Conservation (phyloP, 345 rosid genomes). For the Ricinus communis region DNA sequence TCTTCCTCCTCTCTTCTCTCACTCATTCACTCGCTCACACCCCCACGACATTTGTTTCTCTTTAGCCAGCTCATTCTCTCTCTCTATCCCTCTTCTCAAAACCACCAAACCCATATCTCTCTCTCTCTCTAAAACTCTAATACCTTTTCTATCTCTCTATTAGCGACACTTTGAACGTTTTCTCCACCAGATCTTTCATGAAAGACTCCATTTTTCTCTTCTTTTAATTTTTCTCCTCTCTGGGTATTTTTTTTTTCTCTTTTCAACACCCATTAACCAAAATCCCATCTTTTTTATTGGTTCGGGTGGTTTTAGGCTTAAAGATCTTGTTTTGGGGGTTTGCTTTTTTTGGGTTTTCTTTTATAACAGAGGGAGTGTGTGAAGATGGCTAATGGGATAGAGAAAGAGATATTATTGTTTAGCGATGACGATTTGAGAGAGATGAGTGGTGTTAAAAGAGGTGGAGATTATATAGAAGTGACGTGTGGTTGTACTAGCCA, state of each 20-base stretch:
- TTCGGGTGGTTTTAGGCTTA: background rate
- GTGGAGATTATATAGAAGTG: constrained; percentile 77
- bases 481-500: constrained; percentile 99
- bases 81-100: constrained; percentile 26
- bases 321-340: constrained; percentile 15
- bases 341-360: background rate
- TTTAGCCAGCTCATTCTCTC: constrained; percentile 55
- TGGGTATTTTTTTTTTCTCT: constrained; percentile 39
- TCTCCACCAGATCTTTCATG: constrained; percentile 55
- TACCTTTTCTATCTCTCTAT: no score
- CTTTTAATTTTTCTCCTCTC: constrained; percentile 12
- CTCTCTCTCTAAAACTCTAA: constrained; percentile 33
- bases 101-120: constrained; percentile 24
- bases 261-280: constrained; percentile 38
- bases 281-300: constrained; percentile 19
- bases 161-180: no score
- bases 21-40: constrained; percentile 16
- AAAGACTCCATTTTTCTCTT: constrained; percentile 14
- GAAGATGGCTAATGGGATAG: constrained; percentile 61
- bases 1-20: no score
- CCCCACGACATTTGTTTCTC: constrained; percentile 44
- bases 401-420: constrained; percentile 48
- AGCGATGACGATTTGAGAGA: constrained; percentile 87
- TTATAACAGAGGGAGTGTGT: constrained; percentile 14
- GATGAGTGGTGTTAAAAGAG: constrained; percentile 73